A percentile compares a stretch with the other conserved stretches of the same genome.
Conservation (phyloP, 306 rosid species). For the Corylus heterophylla region DNA sequence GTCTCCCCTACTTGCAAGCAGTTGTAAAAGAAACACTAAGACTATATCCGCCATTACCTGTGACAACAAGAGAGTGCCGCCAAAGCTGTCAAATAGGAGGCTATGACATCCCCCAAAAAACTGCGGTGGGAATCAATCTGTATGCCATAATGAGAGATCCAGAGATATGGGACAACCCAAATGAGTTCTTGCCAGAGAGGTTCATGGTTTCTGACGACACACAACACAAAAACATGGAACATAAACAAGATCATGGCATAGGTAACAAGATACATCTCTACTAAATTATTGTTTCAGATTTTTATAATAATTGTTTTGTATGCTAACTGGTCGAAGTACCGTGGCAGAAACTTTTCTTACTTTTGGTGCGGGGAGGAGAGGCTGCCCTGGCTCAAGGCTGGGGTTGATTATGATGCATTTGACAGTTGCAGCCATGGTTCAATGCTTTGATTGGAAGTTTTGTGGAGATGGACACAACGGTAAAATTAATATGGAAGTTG, state of each 20-base stretch:
- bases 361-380: constrained; percentile 54
- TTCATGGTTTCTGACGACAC: constrained; percentile 23
- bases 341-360: constrained; percentile 22
- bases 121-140: constrained; percentile 45
- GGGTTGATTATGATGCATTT: constrained; percentile 35
- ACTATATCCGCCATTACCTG: constrained; percentile 45
- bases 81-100: constrained; percentile 39
- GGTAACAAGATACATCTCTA: no score
- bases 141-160: constrained; percentile 56
- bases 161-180: constrained; percentile 43
- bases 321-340: no score
- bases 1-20: constrained; percentile 47
- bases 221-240: background rate
- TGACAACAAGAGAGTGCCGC: constrained; percentile 37
- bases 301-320: no score
- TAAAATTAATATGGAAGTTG: no score
- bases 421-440: constrained; percentile 48
- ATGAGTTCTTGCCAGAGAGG: constrained; percentile 47
- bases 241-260: background rate
- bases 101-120: constrained; percentile 39
- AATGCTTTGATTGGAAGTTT: constrained; percentile 62
- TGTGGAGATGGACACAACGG: constrained; percentile 35
- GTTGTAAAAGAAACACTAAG: constrained; percentile 48
- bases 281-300: no score
- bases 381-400: constrained; percentile 49